Base-by-base conservation (phyloP, 345 rosid species). In the Tarenaya hassleriana region DNA sequence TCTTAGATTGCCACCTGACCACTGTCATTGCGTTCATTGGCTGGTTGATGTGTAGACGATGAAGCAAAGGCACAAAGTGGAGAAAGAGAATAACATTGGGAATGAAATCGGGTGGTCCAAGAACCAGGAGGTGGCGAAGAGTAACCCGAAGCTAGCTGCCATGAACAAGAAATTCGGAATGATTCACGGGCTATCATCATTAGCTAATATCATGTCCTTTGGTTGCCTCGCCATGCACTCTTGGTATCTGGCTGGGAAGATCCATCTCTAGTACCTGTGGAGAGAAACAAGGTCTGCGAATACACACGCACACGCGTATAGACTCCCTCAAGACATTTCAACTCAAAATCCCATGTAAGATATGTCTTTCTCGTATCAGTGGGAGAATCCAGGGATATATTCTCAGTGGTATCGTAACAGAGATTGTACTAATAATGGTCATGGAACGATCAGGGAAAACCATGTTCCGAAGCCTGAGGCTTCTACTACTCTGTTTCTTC, bases 141-240 rank as follows among this genome's bases (percentile, higher is more conserved):
- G 35, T 35, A 83, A 76, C 55, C 98, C 96, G 1, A 79, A 81
- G 78, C 92, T 91, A 38, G 95, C 95, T 42, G 86, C 96, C 20
- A 84, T 84, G 98, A 87, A 91, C 77, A 87, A 91, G 83, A 91
- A 91, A 72, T 91, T 91, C 16, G 98, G 98, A 45, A 87, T 91
- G 98, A 87, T 87, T 59, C 98, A 87, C n/a, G 98, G 95, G 7
- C 56, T 87, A 51, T 91, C 98, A 1, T 91, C 98, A 11, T 82
- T 91, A 55, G 95, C 98, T 24, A 91, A 91, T 67, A 84, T 91
- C 29, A 73, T 91, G 69, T 64, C 94, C 49, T 92, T 92, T 51
- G 98, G 98, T 6, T 66, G 96, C 70, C 96, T 87, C 61, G 96
- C 96, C 27, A 72, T 91, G 78, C 98, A 91, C 69, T 87, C 98